Evolutionary conservation across 2,329 filamentous ascomycete genomes (phyloP), one percentile per base, ranked within the genome.

Genomic region (Cytospora piceae): DNA sequence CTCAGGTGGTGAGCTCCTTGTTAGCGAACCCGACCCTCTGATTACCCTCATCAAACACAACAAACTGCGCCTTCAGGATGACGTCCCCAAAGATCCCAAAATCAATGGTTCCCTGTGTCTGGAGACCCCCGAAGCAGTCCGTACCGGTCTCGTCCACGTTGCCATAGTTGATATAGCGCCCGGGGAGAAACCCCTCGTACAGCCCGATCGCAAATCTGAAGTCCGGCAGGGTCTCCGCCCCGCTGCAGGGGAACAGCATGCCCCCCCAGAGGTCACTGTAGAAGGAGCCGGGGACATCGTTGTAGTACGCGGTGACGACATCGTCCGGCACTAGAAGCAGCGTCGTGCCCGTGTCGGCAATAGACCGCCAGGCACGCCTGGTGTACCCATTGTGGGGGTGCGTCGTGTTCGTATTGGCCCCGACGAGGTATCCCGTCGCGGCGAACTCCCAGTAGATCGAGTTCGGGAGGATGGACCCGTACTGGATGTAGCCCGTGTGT

Each of bases 371-470:
- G 67, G 54, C 70, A 68, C 1, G 81, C 78, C 59, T 78, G 39
- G 42, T 27, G 32, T 66, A 51, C 34, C 64, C 58, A 5, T 49
- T 29, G 59, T 63, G 27, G 31, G 56, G 57, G 29, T 61, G 37
- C 24, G 42, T 51, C 9, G 32, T 34, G 54, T 42, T 31, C 57
- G 39, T 49, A 15, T n/a, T 22, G 4, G 58, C 12, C 1, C 74
- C 80, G 69, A 85, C 77, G 54, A 80, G 77, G 66, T 80, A 76
- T 53, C 80, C 77, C 68, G 81, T 82, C 62, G 79, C 79, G 67
- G 85, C 82, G 67, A 87, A 85, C 64, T 81, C 77, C 85, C 85
- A 88, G 78, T 82, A 87, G 32, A 84, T 84, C 20, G 82, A 75
- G 67, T 73, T 76, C 69, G 73, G 79, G 73, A 83, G 78, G 69